Percentiles rank a stretch among this genome's conserved stretches.
Conservation (phyloP, 495 filamentous ascomycete genomes). For the Aspergillus cristatus region DNA sequence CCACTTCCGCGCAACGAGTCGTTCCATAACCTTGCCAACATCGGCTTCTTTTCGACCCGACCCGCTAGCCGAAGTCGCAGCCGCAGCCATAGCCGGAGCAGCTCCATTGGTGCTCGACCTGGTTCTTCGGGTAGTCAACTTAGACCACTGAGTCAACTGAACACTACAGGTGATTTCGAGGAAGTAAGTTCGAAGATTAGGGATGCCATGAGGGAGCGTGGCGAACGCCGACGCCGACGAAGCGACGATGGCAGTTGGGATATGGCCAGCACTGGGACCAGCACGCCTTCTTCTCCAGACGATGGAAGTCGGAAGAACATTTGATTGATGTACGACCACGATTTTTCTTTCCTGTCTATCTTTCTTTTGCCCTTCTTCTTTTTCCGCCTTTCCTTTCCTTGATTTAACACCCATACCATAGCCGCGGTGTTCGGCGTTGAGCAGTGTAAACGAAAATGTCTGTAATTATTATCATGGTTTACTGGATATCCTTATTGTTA, state of each 20-base stretch:
- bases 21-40: conserved; percentile 76
- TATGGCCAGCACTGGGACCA: conserved; percentile 33
- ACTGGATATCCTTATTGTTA: too few species aligned
- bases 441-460: too few species aligned
- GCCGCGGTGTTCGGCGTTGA: conserved; percentile 13
- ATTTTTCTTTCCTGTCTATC: not conserved
- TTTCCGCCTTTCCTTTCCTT: too few species aligned
- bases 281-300: conserved; percentile 37
- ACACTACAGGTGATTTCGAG: conserved; percentile 61
- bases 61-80: conserved; percentile 64
- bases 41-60: conserved; percentile 81
- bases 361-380: not conserved
- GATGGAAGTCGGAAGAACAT: conserved; percentile 36
- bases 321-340: conserved; percentile 10
- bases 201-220: conserved; percentile 81
- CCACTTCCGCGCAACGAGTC: conserved; percentile 81
- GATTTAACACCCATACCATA: conserved; percentile 5
- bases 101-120: conserved; percentile 45
- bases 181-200: conserved; percentile 79
- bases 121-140: conserved; percentile 56
- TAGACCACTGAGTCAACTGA: conserved; percentile 63
- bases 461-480: too few species aligned
- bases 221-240: conserved; percentile 59
- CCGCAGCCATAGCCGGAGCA: conserved; percentile 66
- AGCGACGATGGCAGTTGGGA: conserved; percentile 46